Base-by-base conservation (phyloP, 805 yeast species). In the Candida pseudofarinosa region DNA sequence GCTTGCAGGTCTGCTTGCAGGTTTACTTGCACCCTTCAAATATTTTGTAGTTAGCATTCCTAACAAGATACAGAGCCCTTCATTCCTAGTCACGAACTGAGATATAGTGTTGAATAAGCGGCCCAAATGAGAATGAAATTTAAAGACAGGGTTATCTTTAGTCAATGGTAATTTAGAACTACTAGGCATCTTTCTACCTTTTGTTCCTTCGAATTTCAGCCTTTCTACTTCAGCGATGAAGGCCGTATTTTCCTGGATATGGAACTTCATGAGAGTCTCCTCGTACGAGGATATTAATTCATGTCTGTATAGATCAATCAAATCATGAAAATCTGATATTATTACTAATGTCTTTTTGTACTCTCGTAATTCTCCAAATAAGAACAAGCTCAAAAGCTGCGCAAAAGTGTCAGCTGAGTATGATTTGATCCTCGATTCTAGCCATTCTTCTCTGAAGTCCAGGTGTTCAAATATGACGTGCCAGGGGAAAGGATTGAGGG, bases 201-300 rank as follows among this genome's bases (percentile, higher is more conserved):
- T 23, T 23, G 28, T 10, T 6, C 28, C 28, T 30, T 59, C 66
- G 6, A 47, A 46, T 12, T 36, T 41, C 8, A 48, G 37, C 40
- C 55, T 53, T n/a, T 50, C 57, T 17, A 38, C 14, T 39, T 58
- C 60, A 2, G 48, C 44, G 3, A 64, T 34, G 7, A 58, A 41
- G 2, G 41, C 39, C 5, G 49, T 30, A 41, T 65, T 58, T 35
- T 59, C 55, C 15, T 53, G 59, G 15, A 64, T 53, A 38, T 67
- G 71, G 41, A 56, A 56, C 39, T 59, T 59, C 8, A 68, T 49
- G 12, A 70, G 45, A 1, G 54, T 33, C 37, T 65, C 67, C 49
- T 69, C 71, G 41, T 69, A 59, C 13, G 58, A 45, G 1, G 67
- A 54, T 1, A 64, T 49, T 3, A 67, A 40, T 43, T 69, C 69